phyloP scores from a whole-genome alignment of 75 land plant genomes.

The Cryptomeria japonica region DNA sequence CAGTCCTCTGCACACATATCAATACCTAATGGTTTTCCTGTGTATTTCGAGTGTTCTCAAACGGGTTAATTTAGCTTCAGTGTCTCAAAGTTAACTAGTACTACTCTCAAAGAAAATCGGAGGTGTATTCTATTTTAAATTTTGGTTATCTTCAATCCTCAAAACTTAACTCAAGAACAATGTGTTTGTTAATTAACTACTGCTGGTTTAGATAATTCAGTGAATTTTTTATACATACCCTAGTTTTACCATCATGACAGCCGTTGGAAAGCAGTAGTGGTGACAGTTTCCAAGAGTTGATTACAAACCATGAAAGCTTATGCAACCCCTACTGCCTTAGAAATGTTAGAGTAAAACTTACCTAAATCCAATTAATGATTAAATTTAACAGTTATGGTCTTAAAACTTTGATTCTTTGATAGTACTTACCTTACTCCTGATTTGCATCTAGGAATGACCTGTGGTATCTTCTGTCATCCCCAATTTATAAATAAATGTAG shows the following conservation, averaged over 20 bases:
- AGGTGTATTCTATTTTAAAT: background rate
- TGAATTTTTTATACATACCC: background rate
- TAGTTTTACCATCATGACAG: background rate
- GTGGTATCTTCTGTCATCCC: background rate
- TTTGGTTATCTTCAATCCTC: background rate
- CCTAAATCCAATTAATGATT: background rate
- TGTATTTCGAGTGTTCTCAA: background rate
- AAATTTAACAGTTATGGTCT: background rate
- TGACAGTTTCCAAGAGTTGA: background rate
- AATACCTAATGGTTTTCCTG: background rate
- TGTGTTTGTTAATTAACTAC: background rate
- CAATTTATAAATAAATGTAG: background rate
- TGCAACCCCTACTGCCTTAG: background rate
- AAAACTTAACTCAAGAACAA: background rate
- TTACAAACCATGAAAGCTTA: background rate
- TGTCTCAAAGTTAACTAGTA: background rate
- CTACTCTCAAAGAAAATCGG: background rate
- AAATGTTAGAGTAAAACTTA: background rate
- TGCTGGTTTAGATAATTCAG: background rate
- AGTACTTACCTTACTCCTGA: background rate
- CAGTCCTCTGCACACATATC: background rate
- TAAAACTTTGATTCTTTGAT: background rate
- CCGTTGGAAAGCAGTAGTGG: background rate
- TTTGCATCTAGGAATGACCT: background rate
- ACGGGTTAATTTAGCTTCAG: background rate